phyloP scores from a whole-genome alignment of 2,329 filamentous ascomycete species.

The Aureobasidium sp. region DNA sequence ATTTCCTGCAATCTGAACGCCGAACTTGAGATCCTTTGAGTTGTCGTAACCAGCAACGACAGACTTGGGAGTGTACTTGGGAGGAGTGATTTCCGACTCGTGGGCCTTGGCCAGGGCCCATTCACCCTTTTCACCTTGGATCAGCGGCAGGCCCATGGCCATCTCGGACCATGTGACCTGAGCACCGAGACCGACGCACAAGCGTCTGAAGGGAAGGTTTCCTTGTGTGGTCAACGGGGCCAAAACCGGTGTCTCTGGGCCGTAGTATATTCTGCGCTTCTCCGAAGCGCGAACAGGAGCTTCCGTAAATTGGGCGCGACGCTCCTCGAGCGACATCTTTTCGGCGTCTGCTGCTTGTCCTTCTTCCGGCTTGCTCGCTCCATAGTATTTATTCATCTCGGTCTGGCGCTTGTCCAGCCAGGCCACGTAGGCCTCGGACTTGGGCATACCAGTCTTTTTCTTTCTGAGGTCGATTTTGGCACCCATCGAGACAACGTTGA shows the following conservation, averaged over 20 bases:
- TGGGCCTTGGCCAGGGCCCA: constrained; percentile 95
- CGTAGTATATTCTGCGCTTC: constrained; percentile 90
- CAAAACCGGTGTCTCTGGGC: constrained; percentile 83
- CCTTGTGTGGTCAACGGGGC: constrained; percentile 94
- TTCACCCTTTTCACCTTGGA: constrained; percentile 84
- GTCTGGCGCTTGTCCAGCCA: constrained; percentile 63
- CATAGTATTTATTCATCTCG: constrained; percentile 20
- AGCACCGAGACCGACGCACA: constrained; percentile 82
- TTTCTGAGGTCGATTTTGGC: constrained; percentile 68
- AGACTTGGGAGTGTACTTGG: constrained; percentile 51
- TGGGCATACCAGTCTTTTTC: constrained; percentile 60
- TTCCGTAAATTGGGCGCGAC: constrained; percentile 73
- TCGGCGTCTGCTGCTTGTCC: constrained; percentile 29
- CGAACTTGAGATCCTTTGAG: constrained; percentile 74
- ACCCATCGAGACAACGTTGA: constrained; percentile 62
- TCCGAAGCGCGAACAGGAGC: constrained; percentile 84
- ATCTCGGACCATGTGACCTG: constrained; percentile 97
- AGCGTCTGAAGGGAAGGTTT: constrained; percentile 84
- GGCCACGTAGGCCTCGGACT: constrained; percentile 64
- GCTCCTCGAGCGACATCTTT: constrained; percentile 48
- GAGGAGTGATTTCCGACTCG: constrained; percentile 67
- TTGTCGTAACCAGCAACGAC: constrained; percentile 74
- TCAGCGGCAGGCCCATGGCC: constrained; percentile 82
- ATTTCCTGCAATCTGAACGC: constrained; percentile 84
- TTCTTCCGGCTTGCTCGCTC: constrained; percentile 18